Percentiles rank a stretch among this genome's conserved stretches.
These are phyloP conservation scores for Byssoonygena ceratinophila DNA, from an alignment of 2,329 filamentous ascomycete species.

Conservation along the genomic window DNA sequence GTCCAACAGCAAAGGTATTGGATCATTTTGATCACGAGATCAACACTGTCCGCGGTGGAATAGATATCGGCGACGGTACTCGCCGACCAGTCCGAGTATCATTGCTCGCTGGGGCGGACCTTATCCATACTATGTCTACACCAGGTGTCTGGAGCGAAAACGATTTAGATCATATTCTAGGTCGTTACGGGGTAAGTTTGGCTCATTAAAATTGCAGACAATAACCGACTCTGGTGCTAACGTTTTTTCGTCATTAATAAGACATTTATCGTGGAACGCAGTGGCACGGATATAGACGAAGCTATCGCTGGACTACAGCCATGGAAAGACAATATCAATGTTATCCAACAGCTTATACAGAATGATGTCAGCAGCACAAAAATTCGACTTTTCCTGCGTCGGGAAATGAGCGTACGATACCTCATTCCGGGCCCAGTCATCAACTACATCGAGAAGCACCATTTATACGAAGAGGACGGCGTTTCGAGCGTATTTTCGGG, in stretches of 20 bases:
- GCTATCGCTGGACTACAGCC: conserved; percentile 69
- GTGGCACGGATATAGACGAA: conserved; percentile 79
- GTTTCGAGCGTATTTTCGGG: neutral
- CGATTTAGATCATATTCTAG: conserved; percentile 80
- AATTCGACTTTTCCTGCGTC: conserved; percentile 67
- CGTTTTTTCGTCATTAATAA: conserved; percentile 12
- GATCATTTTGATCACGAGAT: conserved; percentile 89
- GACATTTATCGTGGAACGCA: conserved; percentile 77
- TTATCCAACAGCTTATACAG: conserved; percentile 78
- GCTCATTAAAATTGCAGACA: neutral
- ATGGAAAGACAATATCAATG: conserved; percentile 77
- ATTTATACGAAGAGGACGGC: conserved; percentile 50
- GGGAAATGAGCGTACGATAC: conserved; percentile 74
- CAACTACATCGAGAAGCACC: conserved; percentile 59
- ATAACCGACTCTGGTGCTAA: neutral
- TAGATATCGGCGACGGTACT: conserved; percentile 55
- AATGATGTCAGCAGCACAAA: conserved; percentile 76
- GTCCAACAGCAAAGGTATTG: conserved; percentile 77
- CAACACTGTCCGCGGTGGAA: conserved; percentile 65
- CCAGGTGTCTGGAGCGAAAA: conserved; percentile 67
- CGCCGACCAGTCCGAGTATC: conserved; percentile 63
- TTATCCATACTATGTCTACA: conserved; percentile 63
- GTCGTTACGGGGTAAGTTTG: conserved; percentile 54
- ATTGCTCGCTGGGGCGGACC: conserved; percentile 67
- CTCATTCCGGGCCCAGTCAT: conserved; percentile 64